Evolutionary conservation across 2,329 filamentous ascomycete species (phyloP), one percentile per base, ranked within the genome.

Genomic region (Fusarium tjaetaba): DNA sequence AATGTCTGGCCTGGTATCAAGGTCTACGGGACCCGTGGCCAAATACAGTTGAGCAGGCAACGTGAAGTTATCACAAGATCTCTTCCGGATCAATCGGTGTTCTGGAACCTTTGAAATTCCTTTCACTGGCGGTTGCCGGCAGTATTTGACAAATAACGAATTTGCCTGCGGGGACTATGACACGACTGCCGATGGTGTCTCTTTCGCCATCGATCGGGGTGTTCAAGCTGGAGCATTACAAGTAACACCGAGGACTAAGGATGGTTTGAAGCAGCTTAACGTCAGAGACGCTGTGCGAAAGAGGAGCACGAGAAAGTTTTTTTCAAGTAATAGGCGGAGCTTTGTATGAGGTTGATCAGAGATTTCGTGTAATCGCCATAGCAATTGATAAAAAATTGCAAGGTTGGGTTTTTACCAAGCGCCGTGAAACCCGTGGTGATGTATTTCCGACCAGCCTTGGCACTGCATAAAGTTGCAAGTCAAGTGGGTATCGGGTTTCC

Each of bases 301-400:
- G 58, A 65, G 59, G 71, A 68, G 62, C 45, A 61, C 30, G 32
- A 60, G 38, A 53, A 43, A 34, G 48, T n/a, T 49, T 64, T 49
- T 64, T 65, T 45, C 11, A 68, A 56, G 60, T 36, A 64, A 68
- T 55, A 72, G 26, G 30, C 59, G 73, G 59, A 55, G 52, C 38
- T 32, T 45, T 42, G 48, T 42, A 60, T 68, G 66, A 76, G 75
- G 58, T 46, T 64, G 57, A 66, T 20, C 39, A 56, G 30, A 61
- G 62, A 60, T 59, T 57, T 61, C 55, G 53, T 68, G 42, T 42
- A 41, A 67, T 77, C 45, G 66, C 63, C 62, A 46, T 63, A 66
- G 57, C 71, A 72, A 77, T 76, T 52, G 53, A 71, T 42, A 26
- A 63, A 59, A 73, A 76, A 72, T 52, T 61, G 45, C 43, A 56